A percentile compares a stretch with the other conserved stretches of the same genome.
These are phyloP conservation scores for Hypoxylon sp. DNA, from an alignment of 2,329 filamentous ascomycete genomes.

Conservation along the genomic window DNA sequence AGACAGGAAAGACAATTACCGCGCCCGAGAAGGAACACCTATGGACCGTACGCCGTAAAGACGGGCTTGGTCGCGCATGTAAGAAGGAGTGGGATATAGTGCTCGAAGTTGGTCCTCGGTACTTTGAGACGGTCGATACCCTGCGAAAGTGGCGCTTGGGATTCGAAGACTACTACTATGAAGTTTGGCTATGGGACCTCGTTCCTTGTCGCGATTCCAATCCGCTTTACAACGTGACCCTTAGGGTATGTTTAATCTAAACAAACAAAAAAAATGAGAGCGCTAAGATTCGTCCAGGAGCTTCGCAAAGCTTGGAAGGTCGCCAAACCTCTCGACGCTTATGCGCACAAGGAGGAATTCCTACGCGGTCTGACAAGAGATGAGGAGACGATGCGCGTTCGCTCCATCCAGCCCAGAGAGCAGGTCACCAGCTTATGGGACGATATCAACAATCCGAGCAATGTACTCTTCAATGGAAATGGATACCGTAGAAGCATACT, in stretches of 20 bases:
- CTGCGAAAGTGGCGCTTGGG: constrained; percentile 49
- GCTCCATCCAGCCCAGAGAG: constrained; percentile 49
- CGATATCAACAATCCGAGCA: constrained; percentile 41
- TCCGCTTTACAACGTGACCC: constrained; percentile 45
- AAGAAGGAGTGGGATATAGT: constrained; percentile 49
- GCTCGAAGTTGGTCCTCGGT: constrained; percentile 46
- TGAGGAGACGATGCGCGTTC: constrained; percentile 48
- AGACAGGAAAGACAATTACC: constrained; percentile 51
- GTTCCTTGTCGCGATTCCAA: constrained; percentile 41
- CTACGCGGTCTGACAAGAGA: constrained; percentile 49
- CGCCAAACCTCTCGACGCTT: constrained; percentile 47
- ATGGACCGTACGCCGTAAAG: constrained; percentile 51
- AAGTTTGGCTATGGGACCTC: constrained; percentile 54
- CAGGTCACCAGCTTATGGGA: constrained; percentile 49
- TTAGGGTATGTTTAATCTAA: constrained; percentile 32
- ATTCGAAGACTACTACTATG: constrained; percentile 53
- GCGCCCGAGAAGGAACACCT: constrained; percentile 47
- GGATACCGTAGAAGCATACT: constrained; percentile 25
- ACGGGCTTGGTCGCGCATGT: constrained; percentile 46
- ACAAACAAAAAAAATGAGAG: not conserved
- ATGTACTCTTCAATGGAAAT: constrained; percentile 41
- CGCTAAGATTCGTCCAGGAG: constrained; percentile 43
- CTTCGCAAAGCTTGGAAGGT: constrained; percentile 52
- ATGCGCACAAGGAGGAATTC: constrained; percentile 48
- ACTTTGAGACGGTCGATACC: constrained; percentile 47